phyloP scores from a whole-genome alignment of 1,284 basidiomycete species.

The Mycena citricolor region DNA sequence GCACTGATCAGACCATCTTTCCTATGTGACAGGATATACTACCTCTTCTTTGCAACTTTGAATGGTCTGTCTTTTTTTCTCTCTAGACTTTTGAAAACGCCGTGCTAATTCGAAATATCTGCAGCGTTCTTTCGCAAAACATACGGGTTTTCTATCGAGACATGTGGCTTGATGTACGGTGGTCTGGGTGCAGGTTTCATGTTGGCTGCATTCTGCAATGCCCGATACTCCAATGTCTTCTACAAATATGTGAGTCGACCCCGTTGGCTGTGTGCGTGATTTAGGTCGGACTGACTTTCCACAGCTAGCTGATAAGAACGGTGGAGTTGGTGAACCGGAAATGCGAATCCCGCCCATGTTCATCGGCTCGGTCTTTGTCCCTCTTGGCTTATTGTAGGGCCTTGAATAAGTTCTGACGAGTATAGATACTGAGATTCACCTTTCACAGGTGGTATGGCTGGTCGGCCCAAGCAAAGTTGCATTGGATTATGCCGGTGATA shows the following conservation, averaged over 20 bases:
- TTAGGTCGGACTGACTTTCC: neutral
- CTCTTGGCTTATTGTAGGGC: constrained; percentile 69
- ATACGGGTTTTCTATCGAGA: constrained; percentile 54
- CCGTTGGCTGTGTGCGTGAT: neutral
- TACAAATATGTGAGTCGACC: constrained; percentile 47
- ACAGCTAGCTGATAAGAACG: constrained; percentile 58
- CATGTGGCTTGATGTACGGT: constrained; percentile 56
- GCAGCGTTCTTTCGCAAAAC: constrained; percentile 44
- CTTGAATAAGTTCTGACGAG: neutral
- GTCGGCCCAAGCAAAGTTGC: constrained; percentile 57
- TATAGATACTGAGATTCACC: too few species aligned
- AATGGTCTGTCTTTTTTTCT: constrained; percentile 31
- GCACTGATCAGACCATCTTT: too few species aligned
- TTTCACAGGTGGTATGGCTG: constrained; percentile 63
- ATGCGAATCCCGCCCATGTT: constrained; percentile 70
- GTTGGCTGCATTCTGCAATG: constrained; percentile 47
- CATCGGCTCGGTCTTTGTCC: constrained; percentile 68
- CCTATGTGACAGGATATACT: constrained; percentile 53
- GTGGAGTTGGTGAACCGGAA: constrained; percentile 67
- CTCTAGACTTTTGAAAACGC: constrained; percentile 30
- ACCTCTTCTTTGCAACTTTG: constrained; percentile 70
- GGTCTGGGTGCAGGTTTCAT: constrained; percentile 64
- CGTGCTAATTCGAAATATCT: constrained; percentile 12
- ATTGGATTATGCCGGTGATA: constrained; percentile 75
- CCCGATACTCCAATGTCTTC: constrained; percentile 47